Conservation (phyloP, 179 eudicot species). For the Pouteria campechiana region DNA sequence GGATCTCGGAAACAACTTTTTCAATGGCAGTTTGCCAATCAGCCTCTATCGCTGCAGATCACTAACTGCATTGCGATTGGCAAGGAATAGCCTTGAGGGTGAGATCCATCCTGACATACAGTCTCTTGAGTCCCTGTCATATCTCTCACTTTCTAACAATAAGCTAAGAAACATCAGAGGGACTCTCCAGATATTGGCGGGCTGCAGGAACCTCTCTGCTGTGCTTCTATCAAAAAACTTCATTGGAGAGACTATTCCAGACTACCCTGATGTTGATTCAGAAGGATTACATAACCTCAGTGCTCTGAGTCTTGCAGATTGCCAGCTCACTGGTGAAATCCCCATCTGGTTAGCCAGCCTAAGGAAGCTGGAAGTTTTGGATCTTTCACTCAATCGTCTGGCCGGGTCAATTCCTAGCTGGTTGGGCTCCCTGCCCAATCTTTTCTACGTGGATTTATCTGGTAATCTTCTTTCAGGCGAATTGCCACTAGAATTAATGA, state of each 20-base stretch:
- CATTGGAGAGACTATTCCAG: constrained; percentile 42
- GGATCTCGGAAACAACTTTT: constrained; percentile 74
- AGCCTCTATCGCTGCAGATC: constrained; percentile 66
- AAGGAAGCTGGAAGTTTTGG: constrained; percentile 55
- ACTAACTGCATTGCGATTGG: constrained; percentile 63
- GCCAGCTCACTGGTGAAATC: constrained; percentile 41
- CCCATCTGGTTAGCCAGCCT: constrained; percentile 63
- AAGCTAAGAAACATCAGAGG: constrained; percentile 47
- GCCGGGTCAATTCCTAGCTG: constrained; percentile 57
- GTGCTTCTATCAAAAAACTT: constrained; percentile 59
- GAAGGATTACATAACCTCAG: constrained; percentile 42
- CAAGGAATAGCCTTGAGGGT: constrained; percentile 48
- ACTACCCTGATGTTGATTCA: constrained; percentile 13
- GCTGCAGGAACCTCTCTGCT: constrained; percentile 49
- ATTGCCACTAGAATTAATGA: constrained; percentile 39
- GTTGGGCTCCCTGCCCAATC: constrained; percentile 48
- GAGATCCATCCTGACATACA: constrained; percentile 35
- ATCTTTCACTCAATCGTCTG: constrained; percentile 54
- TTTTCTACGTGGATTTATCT: constrained; percentile 77
- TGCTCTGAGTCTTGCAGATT: constrained; percentile 69
- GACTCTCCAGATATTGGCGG: constrained; percentile 36
- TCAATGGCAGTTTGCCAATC: constrained; percentile 56
- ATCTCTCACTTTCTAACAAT: constrained; percentile 72
- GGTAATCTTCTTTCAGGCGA: constrained; percentile 43
- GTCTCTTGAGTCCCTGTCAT: constrained; percentile 47